These are phyloP conservation scores for Thermothielavioides terrestris DNA, from an alignment of 495 filamentous ascomycete species.

Conservation along the genomic window DNA sequence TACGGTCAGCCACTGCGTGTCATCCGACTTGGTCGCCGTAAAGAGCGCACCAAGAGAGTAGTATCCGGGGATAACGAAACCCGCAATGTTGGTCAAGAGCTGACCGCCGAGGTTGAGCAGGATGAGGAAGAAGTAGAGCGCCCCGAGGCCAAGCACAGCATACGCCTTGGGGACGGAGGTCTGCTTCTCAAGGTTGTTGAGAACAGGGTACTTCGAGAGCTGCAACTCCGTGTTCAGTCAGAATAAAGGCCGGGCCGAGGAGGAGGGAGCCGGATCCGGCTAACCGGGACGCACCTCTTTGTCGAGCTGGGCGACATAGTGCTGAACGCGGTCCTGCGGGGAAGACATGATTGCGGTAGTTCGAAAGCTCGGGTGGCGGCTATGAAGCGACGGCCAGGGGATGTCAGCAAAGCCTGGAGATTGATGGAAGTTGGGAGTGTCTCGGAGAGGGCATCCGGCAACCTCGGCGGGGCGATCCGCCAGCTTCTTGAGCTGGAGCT, in stretches of 20 bases:
- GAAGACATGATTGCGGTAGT: constrained; percentile 53
- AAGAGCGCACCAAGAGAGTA: constrained; percentile 91
- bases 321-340: constrained; percentile 80
- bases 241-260: constrained; percentile 3
- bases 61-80: constrained; percentile 90
- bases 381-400: neutral
- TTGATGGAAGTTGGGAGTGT: neutral
- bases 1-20: constrained; percentile 78
- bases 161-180: constrained; percentile 94
- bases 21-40: constrained; percentile 69
- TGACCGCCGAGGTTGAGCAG: constrained; percentile 98
- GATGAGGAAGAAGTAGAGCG: constrained; percentile 94
- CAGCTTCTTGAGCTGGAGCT: neutral
- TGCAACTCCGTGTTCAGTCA: constrained; percentile 32
- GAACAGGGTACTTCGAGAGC: constrained; percentile 91
- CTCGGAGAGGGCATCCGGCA: constrained; percentile 1
- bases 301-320: constrained; percentile 84
- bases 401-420: neutral
- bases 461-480: neutral
- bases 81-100: constrained; percentile 92
- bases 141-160: constrained; percentile 73
- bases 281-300: constrained; percentile 74
- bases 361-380: neutral
- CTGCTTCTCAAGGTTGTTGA: constrained; percentile 96
- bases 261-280: neutral